Base-by-base conservation (phyloP, 2,329 filamentous ascomycete species). In the Trichoderma harzianum region DNA sequence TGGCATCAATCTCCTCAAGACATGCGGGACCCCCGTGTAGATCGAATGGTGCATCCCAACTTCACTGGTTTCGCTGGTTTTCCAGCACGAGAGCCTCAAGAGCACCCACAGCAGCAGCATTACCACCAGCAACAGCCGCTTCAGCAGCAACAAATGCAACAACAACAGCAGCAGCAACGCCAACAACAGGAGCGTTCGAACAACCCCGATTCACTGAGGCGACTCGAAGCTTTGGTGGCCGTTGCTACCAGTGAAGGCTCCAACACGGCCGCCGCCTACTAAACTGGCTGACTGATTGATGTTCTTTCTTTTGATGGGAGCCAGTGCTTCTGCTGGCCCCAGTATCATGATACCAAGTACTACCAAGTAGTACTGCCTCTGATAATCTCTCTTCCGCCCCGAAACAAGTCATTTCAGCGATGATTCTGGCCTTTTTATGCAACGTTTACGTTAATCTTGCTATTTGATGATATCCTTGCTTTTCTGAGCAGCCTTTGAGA, bases 1-100 rank as follows among this genome's bases (percentile, higher is more conserved):
- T 94, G 92, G 91, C 74, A 76, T 1, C 76, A 75, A 4, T 72
- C 74, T 1, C 72, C 76, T 16, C 77, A 79, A 26, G 80, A 82
- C n/a, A 73, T 76, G 3, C 78, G 81, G 36, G 78, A 79, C 34
- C 81, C 84, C 2, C 85, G 85, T 60, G 86, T 88, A 3, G 87
- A 89, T 53, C 84, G 87, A 18, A 88, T 89, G 79, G 82, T 88
- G 5, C 87, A 89, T 71, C 88, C 88, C 3, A 89, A 89, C 74
- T 82, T 88, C 57, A 84, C 76, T 36, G 83, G 82, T 3, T 88
- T 88, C 72, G 79, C 83, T 28, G 86, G 86, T 0, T 88, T 89
- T 58, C 87, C 86, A 0, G 77, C 78, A 6, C 76, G 79, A 53
- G 81, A 83, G 60, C 73, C 72, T 21, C 63, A 70, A 11, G 74